These are phyloP conservation scores for Pinus taeda DNA, from an alignment of 75 land plant species.

Conservation along the genomic window DNA sequence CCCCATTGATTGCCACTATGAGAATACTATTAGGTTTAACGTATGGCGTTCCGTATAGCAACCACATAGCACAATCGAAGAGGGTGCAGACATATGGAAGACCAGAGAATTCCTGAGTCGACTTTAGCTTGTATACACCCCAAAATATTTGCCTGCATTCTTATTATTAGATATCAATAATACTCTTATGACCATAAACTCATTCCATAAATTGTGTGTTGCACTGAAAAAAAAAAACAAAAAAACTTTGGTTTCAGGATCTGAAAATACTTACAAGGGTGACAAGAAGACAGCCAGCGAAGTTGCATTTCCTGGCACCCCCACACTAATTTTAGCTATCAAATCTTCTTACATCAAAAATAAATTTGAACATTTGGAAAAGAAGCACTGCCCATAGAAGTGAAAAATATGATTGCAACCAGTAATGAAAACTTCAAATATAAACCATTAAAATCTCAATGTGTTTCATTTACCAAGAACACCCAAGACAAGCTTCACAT, in stretches of 20 bases:
- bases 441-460: neutral
- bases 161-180: too few species aligned
- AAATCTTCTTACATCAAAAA: neutral
- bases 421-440: neutral
- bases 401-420: neutral
- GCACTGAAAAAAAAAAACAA: too few species aligned
- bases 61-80: constrained; percentile 66
- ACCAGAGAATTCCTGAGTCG: constrained; percentile 57
- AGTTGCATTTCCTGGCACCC: constrained; percentile 50
- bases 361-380: neutral
- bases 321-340: neutral
- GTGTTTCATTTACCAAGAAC: neutral
- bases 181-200: too few species aligned
- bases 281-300: constrained; percentile 55
- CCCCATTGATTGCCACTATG: constrained; percentile 56
- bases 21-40: constrained; percentile 51
- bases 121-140: constrained; percentile 42
- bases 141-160: constrained; percentile 57
- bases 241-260: neutral
- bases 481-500: neutral
- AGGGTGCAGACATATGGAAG: constrained; percentile 64
- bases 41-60: constrained; percentile 48
- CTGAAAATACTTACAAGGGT: constrained; percentile 52
- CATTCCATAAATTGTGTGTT: too few species aligned
- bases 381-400: neutral